Evolutionary conservation across 129 eudicot species (phyloP).

Genomic region (Escallonia rubra): DNA sequence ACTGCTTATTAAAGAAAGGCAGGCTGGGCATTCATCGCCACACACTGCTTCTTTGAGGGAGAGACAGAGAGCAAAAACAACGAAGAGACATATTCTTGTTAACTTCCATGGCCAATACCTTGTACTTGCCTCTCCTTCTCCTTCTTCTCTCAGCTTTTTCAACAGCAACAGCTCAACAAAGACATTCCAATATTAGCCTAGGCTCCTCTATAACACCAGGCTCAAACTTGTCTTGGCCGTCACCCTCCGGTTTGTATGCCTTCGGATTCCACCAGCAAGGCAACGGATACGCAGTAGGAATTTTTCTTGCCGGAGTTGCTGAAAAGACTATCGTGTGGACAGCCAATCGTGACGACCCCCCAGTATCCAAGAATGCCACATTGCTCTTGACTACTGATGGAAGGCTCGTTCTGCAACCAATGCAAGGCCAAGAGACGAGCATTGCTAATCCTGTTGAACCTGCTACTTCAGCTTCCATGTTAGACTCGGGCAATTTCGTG

Average conservation of each 20-base stretch:
- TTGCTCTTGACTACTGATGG: constrained; percentile 18
- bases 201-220: constrained; percentile 22
- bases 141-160: neutral
- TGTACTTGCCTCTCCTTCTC: neutral
- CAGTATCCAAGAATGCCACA: constrained; percentile 1
- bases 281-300: neutral
- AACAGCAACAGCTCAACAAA: constrained; percentile 18
- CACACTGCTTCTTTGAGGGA: too few relatives aligned
- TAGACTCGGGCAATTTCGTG: too few relatives aligned
- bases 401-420: constrained; percentile 7
- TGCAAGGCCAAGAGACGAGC: neutral
- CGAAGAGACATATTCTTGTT: neutral
- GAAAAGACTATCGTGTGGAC: constrained; percentile 10
- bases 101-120: neutral
- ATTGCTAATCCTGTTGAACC: too few relatives aligned
- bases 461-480: too few relatives aligned
- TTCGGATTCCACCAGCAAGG: constrained; percentile 12
- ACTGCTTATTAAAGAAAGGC: too few relatives aligned
- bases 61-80: too few relatives aligned
- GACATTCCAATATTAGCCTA: neutral
- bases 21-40: too few relatives aligned
- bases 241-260: constrained; percentile 15
- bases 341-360: constrained; percentile 16
- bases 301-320: neutral
- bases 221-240: constrained; percentile 2